A percentile compares a stretch with the other conserved stretches of the same genome.
Evolutionary conservation across 177 flowering plant species (phyloP).

Genomic region (Telopea speciosissima): DNA sequence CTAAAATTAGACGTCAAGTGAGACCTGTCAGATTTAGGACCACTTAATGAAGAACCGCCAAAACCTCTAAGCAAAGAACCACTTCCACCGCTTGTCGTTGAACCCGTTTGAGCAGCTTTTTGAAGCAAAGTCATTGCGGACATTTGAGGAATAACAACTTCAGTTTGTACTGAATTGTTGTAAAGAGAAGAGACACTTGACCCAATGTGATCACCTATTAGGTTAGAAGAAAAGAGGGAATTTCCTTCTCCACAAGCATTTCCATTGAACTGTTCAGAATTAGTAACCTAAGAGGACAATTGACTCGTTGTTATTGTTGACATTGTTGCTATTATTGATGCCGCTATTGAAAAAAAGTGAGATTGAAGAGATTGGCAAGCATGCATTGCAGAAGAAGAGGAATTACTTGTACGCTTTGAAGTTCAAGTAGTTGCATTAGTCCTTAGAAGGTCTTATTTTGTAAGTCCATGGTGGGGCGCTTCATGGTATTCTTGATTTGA

Average conservation of each 20-base stretch:
- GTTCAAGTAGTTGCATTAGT: slow-evolving; percentile 51
- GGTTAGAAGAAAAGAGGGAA: slow-evolving; percentile 26
- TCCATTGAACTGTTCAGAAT: slow-evolving; percentile 29
- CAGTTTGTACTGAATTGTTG: slow-evolving; percentile 23
- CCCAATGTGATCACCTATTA: slow-evolving; percentile 32
- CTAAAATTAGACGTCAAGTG: slow-evolving; percentile 22
- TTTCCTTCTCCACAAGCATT: slow-evolving; percentile 22
- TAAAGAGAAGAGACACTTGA: slow-evolving; percentile 34
- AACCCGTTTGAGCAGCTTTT: slow-evolving; percentile 65
- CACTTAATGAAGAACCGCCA: too few relatives aligned
- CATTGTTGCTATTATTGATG: slow-evolving; percentile 12
- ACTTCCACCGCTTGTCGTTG: slow-evolving; percentile 39
- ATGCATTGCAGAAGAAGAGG: slow-evolving; percentile 16
- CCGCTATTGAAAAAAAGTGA: slow-evolving; percentile 39
- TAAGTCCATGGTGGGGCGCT: slow-evolving; percentile 24
- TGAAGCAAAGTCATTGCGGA: slow-evolving; percentile 77
- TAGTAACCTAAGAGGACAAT: slow-evolving; percentile 24
- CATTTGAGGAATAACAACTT: slow-evolving; percentile 40
- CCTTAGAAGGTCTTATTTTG: slow-evolving; percentile 47
- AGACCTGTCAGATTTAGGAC: slow-evolving; percentile 25
- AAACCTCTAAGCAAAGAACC: slow-evolving; percentile 36
- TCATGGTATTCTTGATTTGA: slow-evolving; percentile 34
- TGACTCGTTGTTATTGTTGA: slow-evolving; percentile 7
- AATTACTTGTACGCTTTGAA: slow-evolving; percentile 28
- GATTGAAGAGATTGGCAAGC: slow-evolving; percentile 44